Percentiles rank a stretch among this genome's conserved stretches.
These are phyloP conservation scores for Mallotus repandus DNA, from an alignment of 441 rosid genomes.

Conservation along the genomic window DNA sequence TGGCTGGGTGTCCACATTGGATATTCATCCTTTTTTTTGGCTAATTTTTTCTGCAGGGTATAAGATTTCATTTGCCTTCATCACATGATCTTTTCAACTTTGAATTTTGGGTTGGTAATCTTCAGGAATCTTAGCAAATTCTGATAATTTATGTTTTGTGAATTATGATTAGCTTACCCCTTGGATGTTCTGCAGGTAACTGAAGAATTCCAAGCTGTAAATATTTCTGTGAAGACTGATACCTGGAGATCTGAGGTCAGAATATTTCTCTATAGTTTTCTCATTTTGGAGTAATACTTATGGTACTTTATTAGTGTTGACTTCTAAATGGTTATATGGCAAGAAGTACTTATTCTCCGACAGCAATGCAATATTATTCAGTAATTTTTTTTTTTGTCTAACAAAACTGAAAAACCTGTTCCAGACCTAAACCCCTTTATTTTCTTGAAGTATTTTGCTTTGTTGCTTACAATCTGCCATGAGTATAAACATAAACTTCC, in stretches of 20 bases:
- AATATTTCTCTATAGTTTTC: conserved; percentile 10
- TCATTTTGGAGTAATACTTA: conserved; percentile 18
- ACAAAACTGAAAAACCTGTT: not conserved
- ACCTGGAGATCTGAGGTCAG: conserved; percentile 81
- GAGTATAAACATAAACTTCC: not conserved
- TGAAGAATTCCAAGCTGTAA: conserved; percentile 94
- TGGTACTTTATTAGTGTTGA: conserved; percentile 9
- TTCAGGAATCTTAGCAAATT: conserved; percentile 38
- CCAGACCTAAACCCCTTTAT: not conserved
- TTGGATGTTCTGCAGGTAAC: conserved; percentile 54
- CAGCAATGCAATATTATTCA: not conserved
- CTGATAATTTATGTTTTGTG: conserved; percentile 23
- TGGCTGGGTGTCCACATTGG: not conserved
- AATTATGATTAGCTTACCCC: conserved; percentile 19
- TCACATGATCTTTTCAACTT: conserved; percentile 92
- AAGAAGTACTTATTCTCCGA: not conserved
- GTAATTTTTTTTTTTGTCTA: not conserved
- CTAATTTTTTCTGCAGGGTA: conserved; percentile 55
- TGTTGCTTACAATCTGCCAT: not conserved
- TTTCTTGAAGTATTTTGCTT: not conserved
- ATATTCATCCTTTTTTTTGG: conserved; percentile 15
- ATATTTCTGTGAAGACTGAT: conserved; percentile 82
- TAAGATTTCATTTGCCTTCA: conserved; percentile 80
- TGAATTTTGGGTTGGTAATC: conserved; percentile 99
- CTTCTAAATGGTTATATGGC: not conserved